phyloP scores from a whole-genome alignment of 2,329 filamentous ascomycete genomes.

The Apiospora arundinis region DNA sequence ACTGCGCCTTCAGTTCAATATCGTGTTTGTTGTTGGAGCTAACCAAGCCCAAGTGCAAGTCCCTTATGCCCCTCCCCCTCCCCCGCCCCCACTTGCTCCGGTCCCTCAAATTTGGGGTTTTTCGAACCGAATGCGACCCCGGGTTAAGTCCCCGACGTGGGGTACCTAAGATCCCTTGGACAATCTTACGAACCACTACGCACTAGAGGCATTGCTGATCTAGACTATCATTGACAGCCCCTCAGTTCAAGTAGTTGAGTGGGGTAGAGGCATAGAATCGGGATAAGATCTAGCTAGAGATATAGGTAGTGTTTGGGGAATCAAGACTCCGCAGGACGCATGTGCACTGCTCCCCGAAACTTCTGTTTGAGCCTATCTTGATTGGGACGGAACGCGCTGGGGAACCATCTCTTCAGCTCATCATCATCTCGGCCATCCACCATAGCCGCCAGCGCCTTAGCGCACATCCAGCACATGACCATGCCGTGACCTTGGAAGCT shows the following conservation, averaged over 20 bases:
- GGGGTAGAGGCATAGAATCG: neutral
- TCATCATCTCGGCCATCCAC: conserved; percentile 46
- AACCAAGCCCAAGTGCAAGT: neutral
- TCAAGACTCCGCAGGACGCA: conserved; percentile 25
- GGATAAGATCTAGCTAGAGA: too few relatives aligned
- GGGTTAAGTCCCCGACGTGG: conserved; percentile 3
- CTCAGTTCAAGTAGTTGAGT: too few relatives aligned
- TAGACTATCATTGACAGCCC: neutral
- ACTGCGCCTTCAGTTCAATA: neutral
- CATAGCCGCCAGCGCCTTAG: conserved; percentile 63
- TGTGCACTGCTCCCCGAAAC: conserved; percentile 42
- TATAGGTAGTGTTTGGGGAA: too few relatives aligned
- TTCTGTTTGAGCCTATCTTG: conserved; percentile 48
- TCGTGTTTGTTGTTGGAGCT: neutral
- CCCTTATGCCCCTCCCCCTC: neutral
- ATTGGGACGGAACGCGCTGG: conserved; percentile 54
- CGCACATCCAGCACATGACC: conserved; percentile 65
- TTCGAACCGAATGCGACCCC: neutral
- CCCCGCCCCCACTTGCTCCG: neutral
- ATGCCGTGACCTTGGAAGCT: conserved; percentile 53
- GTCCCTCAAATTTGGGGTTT: neutral
- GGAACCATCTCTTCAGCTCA: conserved; percentile 56
- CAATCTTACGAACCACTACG: neutral
- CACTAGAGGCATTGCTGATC: neutral
- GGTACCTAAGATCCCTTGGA: neutral